A percentile compares a stretch with the other conserved stretches of the same genome.
phyloP scores from a whole-genome alignment of 78 protist genomes.

The Speleostelium caveatum region DNA sequence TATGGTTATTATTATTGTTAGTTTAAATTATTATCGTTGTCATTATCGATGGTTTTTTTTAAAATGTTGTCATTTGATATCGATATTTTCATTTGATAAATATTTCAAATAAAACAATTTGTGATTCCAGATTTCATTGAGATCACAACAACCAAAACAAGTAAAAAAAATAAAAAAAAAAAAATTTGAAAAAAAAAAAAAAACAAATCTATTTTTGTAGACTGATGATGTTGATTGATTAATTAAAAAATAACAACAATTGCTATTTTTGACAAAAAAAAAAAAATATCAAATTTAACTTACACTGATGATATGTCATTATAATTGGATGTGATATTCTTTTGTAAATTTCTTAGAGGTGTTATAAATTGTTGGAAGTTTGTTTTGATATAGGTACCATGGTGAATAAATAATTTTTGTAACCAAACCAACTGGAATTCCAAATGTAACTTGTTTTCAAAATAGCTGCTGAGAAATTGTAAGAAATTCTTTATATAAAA shows the following conservation, averaged over 20 bases:
- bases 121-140: constrained; percentile 52
- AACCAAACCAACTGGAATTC: constrained; percentile 88
- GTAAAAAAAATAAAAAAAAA: background rate
- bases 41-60: too few species aligned
- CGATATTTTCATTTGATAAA: too few species aligned
- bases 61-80: too few species aligned
- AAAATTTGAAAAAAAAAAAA: constrained; percentile 1
- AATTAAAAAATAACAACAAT: background rate
- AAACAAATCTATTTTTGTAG: background rate
- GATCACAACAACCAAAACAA: constrained; percentile 55
- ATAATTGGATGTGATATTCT: constrained; percentile 44
- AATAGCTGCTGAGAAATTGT: constrained; percentile 57
- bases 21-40: background rate
- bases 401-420: constrained; percentile 43
- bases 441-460: constrained; percentile 71
- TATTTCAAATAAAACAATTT: too few species aligned
- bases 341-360: constrained; percentile 77
- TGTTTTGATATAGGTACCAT: constrained; percentile 76
- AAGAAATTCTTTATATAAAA: constrained; percentile 78
- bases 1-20: too few species aligned
- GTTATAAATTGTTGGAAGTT: constrained; percentile 43
- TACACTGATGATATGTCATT: constrained; percentile 75
- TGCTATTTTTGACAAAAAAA: background rate
- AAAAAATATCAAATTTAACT: background rate
- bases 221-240: background rate